These are phyloP conservation scores for Trametes cingulata DNA, from an alignment of 768 basidiomycete genomes.

Conservation along the genomic window DNA sequence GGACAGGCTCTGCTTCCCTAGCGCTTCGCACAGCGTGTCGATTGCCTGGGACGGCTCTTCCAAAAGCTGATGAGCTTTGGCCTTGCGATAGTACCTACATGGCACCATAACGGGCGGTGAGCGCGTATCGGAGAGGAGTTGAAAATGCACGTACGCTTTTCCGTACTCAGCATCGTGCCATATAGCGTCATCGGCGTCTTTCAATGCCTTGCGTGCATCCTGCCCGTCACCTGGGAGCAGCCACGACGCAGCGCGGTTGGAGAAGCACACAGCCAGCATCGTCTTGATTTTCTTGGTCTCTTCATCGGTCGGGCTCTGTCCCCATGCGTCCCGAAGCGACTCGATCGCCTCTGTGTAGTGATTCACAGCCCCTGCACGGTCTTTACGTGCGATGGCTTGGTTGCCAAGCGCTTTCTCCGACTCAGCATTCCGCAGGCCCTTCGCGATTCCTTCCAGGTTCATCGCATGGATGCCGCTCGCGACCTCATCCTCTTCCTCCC, in stretches of 20 bases:
- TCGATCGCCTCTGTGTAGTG: slow-evolving; percentile 36
- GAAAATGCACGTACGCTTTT: slow-evolving; percentile 37
- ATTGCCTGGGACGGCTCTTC: slow-evolving; percentile 27
- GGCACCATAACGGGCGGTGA: too few relatives aligned
- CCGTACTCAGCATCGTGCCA: slow-evolving; percentile 30
- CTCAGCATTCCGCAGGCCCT: slow-evolving; percentile 29
- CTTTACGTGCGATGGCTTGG: slow-evolving; percentile 33
- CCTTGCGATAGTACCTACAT: slow-evolving; percentile 39
- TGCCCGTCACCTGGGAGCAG: slow-evolving; percentile 31
- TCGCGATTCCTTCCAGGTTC: slow-evolving; percentile 30
- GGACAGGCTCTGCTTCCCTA: slow-evolving; percentile 27
- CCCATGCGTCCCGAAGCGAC: slow-evolving; percentile 26
- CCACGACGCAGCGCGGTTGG: slow-evolving; percentile 37
- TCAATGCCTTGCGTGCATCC: slow-evolving; percentile 34
- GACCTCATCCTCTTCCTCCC: slow-evolving; percentile 34
- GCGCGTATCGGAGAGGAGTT: too few relatives aligned
- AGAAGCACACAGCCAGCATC: slow-evolving; percentile 33
- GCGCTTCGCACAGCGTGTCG: slow-evolving; percentile 30
- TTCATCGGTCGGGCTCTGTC: slow-evolving; percentile 30
- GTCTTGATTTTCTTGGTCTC: slow-evolving; percentile 30
- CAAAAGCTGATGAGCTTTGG: slow-evolving; percentile 31
- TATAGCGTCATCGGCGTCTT: slow-evolving; percentile 34
- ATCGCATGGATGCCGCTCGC: slow-evolving; percentile 31
- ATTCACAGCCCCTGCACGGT: slow-evolving; percentile 30
- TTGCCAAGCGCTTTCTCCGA: slow-evolving; percentile 25